Percentiles rank a stretch among this genome's conserved stretches.
Evolutionary conservation across 2,329 filamentous ascomycete genomes (phyloP).

Genomic region (Cladosporium sphaerospermum): DNA sequence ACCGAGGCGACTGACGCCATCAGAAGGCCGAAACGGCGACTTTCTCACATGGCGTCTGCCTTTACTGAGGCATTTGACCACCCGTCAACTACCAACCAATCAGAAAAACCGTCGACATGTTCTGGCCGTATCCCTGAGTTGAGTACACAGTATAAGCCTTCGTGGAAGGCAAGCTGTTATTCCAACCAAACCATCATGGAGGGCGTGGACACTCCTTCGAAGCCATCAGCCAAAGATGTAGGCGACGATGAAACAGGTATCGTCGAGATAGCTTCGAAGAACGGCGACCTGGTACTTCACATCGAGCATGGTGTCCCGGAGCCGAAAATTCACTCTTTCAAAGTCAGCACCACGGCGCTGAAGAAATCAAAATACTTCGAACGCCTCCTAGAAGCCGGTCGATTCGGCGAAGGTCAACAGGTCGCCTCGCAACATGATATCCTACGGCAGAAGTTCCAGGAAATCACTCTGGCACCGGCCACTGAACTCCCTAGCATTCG

Average conservation of each 20-base stretch:
- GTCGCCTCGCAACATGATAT: constrained; percentile 48
- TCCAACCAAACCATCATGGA: constrained; percentile 13
- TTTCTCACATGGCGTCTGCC: too few relatives aligned
- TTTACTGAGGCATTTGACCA: too few relatives aligned
- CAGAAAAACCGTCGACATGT: constrained; percentile 31
- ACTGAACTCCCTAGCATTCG: constrained; percentile 56
- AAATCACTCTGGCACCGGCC: constrained; percentile 37
- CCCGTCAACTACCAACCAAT: too few relatives aligned
- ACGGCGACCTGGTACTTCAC: constrained; percentile 61
- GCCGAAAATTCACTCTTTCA: constrained; percentile 55
- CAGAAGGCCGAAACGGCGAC: too few relatives aligned
- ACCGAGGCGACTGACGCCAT: too few relatives aligned
- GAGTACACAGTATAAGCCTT: constrained; percentile 3
- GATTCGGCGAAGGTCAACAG: constrained; percentile 57
- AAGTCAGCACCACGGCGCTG: constrained; percentile 53
- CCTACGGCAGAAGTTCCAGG: constrained; percentile 44
- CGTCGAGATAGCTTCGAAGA: neutral
- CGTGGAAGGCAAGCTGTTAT: neutral
- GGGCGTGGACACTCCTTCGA: neutral
- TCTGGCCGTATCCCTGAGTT: constrained; percentile 46
- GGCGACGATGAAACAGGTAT: constrained; percentile 1
- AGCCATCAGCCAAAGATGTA: neutral
- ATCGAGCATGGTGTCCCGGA: constrained; percentile 52
- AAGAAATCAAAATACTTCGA: constrained; percentile 65
- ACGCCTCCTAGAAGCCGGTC: constrained; percentile 56